Percentiles rank a stretch among this genome's conserved stretches.
These are phyloP conservation scores for Pichia scutulata DNA, from an alignment of 805 yeast genomes.

Conservation along the genomic window DNA sequence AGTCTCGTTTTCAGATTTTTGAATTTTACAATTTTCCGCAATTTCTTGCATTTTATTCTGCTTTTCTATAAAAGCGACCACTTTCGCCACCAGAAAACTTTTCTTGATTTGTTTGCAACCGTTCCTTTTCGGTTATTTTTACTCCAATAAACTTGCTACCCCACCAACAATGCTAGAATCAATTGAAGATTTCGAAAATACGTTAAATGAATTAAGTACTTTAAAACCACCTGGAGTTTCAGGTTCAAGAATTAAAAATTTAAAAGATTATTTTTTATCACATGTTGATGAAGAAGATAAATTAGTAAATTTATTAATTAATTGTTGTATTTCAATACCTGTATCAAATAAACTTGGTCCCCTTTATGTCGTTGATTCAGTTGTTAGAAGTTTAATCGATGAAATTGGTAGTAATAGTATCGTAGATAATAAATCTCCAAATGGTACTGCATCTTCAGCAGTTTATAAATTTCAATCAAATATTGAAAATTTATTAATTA, in stretches of 20 bases:
- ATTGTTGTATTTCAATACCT: conserved; percentile 66
- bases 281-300: conserved; percentile 46
- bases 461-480: conserved; percentile 55
- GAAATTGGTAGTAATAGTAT: conserved; percentile 36
- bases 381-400: conserved; percentile 78
- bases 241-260: conserved; percentile 85
- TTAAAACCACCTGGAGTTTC: conserved; percentile 88
- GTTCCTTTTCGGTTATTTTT: no score
- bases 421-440: conserved; percentile 43
- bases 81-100: not conserved
- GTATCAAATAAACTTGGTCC: conserved; percentile 83
- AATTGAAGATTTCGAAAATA: conserved; percentile 40
- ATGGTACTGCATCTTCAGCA: conserved; percentile 71
- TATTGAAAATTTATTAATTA: conserved; percentile 56
- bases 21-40: no score
- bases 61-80: not conserved
- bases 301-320: conserved; percentile 49
- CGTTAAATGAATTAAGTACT: conserved; percentile 42
- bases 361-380: conserved; percentile 85
- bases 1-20: not conserved
- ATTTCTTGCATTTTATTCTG: not conserved
- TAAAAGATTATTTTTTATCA: conserved; percentile 69
- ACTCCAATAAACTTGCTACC: not conserved
- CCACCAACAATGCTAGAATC: conserved; percentile 27
- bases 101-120: not conserved